These are phyloP conservation scores for Austroboletus festivus DNA, from an alignment of 768 basidiomycete genomes.

Conservation along the genomic window DNA sequence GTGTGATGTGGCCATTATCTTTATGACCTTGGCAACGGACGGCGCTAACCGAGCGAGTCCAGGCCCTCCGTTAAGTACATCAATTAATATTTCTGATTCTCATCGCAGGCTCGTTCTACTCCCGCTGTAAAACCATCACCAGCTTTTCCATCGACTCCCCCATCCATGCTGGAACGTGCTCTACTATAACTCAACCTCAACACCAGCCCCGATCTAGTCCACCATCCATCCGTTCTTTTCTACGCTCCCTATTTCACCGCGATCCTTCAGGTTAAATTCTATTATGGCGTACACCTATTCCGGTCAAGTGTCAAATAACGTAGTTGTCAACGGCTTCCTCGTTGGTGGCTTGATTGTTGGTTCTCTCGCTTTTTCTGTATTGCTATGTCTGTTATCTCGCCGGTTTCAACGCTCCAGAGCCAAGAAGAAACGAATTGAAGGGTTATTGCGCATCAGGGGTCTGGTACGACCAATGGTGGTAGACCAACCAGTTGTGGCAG, in stretches of 20 bases:
- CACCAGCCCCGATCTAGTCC: background rate
- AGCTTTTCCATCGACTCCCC: background rate
- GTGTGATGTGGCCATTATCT: background rate
- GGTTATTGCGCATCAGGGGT: constrained; percentile 32
- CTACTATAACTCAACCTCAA: background rate
- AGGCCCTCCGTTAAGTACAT: background rate
- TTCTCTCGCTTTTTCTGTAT: constrained; percentile 22
- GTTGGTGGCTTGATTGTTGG: constrained; percentile 42
- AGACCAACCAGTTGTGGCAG: constrained; percentile 7
- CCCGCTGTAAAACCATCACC: constrained; percentile 10
- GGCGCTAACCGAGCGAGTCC: constrained; percentile 5
- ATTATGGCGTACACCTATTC: constrained; percentile 16
- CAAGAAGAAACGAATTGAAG: constrained; percentile 34
- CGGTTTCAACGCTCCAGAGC: constrained; percentile 41
- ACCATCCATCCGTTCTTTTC: constrained; percentile 5
- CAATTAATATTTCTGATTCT: constrained; percentile 1
- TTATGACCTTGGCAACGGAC: constrained; percentile 7
- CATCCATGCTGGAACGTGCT: constrained; percentile 4
- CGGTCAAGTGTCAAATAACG: background rate
- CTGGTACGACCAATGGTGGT: constrained; percentile 5
- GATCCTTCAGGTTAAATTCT: background rate
- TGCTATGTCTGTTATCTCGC: constrained; percentile 32
- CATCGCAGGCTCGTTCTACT: background rate
- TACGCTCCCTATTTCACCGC: constrained; percentile 8
- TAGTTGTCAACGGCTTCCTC: constrained; percentile 30